Evolutionary conservation across 176 grass and related monocot genomes (phyloP).

Genomic region (barley (Hordeum vulgare)): DNA sequence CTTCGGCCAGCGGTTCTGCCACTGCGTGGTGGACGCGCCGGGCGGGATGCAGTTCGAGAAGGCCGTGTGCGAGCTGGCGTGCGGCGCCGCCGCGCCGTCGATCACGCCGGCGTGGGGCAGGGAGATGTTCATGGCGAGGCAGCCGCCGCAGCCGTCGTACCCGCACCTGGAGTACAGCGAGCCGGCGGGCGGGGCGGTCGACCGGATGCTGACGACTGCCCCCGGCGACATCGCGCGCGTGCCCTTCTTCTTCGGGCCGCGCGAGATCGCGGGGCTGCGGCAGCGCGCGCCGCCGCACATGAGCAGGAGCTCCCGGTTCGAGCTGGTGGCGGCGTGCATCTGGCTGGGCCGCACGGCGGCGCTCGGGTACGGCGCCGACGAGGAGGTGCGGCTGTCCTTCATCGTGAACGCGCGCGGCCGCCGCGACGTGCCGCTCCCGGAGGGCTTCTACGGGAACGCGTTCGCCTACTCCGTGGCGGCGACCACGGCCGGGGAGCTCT

Average conservation of each 20-base stretch:
- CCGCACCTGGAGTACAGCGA: conserved; percentile 56
- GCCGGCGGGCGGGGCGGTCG: neutral
- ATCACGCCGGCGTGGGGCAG: conserved; percentile 47
- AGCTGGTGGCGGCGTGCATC: conserved; percentile 58
- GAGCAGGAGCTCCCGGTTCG: conserved; percentile 33
- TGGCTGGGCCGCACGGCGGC: conserved; percentile 56
- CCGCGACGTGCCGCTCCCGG: conserved; percentile 32
- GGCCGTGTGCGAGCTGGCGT: conserved; percentile 49
- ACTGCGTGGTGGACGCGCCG: conserved; percentile 47
- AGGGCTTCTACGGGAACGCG: conserved; percentile 77
- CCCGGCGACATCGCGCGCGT: neutral
- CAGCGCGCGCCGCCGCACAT: conserved; percentile 31
- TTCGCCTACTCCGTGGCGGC: conserved; percentile 53
- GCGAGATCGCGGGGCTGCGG: conserved; percentile 42
- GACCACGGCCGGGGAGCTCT: conserved; percentile 35
- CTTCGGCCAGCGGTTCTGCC: conserved; percentile 59
- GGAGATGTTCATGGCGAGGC: conserved; percentile 40
- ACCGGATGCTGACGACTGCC: conserved; percentile 1
- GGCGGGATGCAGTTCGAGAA: conserved; percentile 68
- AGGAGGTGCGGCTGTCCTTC: conserved; percentile 60
- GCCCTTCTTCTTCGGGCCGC: conserved; percentile 37
- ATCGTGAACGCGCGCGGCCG: conserved; percentile 54
- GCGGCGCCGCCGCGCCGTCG: conserved; percentile 29
- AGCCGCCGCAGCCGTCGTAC: conserved; percentile 17
- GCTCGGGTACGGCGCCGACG: conserved; percentile 29